phyloP scores from a whole-genome alignment of 2,329 filamentous ascomycete genomes.

The Colletotrichum tanaceti region DNA sequence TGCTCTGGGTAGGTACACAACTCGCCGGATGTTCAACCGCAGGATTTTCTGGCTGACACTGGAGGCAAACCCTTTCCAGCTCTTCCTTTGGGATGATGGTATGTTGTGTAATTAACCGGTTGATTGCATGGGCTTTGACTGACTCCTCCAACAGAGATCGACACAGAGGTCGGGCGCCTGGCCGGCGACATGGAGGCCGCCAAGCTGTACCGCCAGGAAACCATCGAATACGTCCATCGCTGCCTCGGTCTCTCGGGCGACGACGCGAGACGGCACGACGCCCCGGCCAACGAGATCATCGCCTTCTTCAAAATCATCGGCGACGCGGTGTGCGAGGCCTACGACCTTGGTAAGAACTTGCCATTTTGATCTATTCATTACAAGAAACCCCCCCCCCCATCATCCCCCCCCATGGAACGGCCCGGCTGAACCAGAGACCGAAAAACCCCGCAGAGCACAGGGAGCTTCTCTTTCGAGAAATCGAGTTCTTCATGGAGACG shows the following conservation, averaged over 20 bases:
- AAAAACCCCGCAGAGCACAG: too few species aligned
- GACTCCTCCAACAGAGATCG: background rate
- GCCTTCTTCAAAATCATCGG: constrained; percentile 6
- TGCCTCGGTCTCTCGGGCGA: background rate
- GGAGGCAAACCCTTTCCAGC: background rate
- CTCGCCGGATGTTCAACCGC: background rate
- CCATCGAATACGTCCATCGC: background rate
- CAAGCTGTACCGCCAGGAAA: background rate
- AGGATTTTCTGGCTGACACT: constrained; percentile 1
- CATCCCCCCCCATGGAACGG: too few species aligned
- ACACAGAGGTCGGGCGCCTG: background rate
- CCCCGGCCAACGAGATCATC: background rate
- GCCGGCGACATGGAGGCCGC: background rate
- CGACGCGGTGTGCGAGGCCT: background rate
- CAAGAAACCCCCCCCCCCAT: too few species aligned
- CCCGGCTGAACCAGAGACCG: too few species aligned
- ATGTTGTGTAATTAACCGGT: background rate
- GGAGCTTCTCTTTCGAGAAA: constrained; percentile 5
- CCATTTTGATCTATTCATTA: too few species aligned
- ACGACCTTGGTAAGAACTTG: background rate
- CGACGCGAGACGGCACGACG: background rate
- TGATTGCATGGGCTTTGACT: background rate
- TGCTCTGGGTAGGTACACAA: constrained; percentile 9
- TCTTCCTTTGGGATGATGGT: constrained; percentile 7
- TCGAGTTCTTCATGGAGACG: constrained; percentile 6